Evolutionary conservation across 73 alveolate species (phyloP).

Genomic region (Paraurostyla sp.): DNA sequence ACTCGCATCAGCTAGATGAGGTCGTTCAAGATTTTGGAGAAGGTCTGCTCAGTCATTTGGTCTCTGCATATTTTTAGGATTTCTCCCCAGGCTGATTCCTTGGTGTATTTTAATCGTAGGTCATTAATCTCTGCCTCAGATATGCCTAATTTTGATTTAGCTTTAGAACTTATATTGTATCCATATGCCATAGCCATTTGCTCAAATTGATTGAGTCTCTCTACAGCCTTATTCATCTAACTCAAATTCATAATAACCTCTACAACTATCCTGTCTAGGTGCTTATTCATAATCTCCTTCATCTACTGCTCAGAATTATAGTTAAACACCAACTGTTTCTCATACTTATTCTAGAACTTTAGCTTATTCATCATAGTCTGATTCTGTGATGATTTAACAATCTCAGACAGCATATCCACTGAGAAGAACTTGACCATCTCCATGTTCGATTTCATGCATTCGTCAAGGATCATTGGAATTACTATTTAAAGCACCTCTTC

Average conservation of each 20-base stretch:
- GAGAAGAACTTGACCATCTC: constrained; percentile 53
- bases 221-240: constrained; percentile 54
- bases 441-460: constrained; percentile 57
- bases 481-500: constrained; percentile 41
- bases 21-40: constrained; percentile 44
- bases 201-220: constrained; percentile 19
- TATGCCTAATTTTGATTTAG: background rate
- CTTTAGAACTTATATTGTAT: background rate
- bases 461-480: constrained; percentile 71
- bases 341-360: constrained; percentile 61
- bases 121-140: constrained; percentile 61
- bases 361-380: constrained; percentile 56
- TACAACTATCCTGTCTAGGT: constrained; percentile 49
- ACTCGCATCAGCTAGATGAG: constrained; percentile 50
- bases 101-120: constrained; percentile 59
- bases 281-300: constrained; percentile 60
- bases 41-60: constrained; percentile 50
- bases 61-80: constrained; percentile 66
- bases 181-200: constrained; percentile 3
- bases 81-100: constrained; percentile 68
- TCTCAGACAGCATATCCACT: constrained; percentile 64
- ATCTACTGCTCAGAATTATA: constrained; percentile 67
- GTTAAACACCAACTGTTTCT: constrained; percentile 58
- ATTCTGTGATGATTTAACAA: constrained; percentile 53
- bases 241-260: constrained; percentile 52